Conservation (phyloP, 2,329 filamentous ascomycete species). For the Claviceps arundinis region DNA sequence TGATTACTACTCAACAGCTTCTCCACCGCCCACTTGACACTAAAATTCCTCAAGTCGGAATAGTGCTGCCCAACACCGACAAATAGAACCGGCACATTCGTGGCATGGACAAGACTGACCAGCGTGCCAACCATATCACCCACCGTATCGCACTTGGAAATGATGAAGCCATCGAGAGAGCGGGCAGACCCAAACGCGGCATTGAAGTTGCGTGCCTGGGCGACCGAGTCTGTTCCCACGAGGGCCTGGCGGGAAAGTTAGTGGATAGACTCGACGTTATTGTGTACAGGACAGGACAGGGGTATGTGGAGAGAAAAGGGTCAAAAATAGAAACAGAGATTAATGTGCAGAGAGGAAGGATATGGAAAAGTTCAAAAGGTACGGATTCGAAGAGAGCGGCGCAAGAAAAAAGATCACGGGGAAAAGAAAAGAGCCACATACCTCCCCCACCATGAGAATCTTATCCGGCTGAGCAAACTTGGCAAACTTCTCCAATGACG, state of each 20-base stretch:
- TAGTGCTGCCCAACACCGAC: slow-evolving; percentile 63
- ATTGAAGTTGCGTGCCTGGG: slow-evolving; percentile 94
- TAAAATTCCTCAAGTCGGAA: slow-evolving; percentile 53
- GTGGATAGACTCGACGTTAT: too few relatives aligned
- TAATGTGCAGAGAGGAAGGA: neutral
- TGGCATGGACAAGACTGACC: slow-evolving; percentile 94
- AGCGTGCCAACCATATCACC: slow-evolving; percentile 97
- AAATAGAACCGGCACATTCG: slow-evolving; percentile 90
- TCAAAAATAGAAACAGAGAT: neutral
- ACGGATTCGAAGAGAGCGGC: too few relatives aligned
- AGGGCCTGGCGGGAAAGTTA: slow-evolving; percentile 43
- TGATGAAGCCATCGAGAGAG: slow-evolving; percentile 89
- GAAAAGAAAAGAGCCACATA: slow-evolving; percentile 12
- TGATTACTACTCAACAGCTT: slow-evolving; percentile 44
- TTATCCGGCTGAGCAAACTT: slow-evolving; percentile 95
- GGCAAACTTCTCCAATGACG: slow-evolving; percentile 89
- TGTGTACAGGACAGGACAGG: neutral
- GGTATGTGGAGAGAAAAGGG: too few relatives aligned
- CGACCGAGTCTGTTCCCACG: slow-evolving; percentile 89
- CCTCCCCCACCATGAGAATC: slow-evolving; percentile 82
- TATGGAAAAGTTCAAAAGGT: too few relatives aligned
- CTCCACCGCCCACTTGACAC: slow-evolving; percentile 56
- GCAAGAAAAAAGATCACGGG: neutral
- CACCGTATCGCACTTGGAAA: slow-evolving; percentile 96
- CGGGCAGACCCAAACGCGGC: slow-evolving; percentile 72